These are phyloP conservation scores for Aegilops sharonensis DNA, from an alignment of 176 grass and related monocot species.

Conservation along the genomic window DNA sequence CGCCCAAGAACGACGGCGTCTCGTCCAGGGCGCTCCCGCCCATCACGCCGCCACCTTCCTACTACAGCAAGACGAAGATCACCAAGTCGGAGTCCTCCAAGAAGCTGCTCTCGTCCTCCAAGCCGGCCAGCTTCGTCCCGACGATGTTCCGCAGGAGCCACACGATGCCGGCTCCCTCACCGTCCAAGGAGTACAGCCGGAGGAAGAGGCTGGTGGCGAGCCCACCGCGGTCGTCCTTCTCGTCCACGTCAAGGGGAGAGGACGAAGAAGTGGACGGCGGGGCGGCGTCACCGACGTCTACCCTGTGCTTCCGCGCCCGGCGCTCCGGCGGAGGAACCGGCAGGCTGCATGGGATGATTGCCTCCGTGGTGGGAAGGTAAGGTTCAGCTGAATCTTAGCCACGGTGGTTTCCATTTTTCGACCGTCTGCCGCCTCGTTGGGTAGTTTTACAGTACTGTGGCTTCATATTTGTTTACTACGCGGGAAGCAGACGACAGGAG, in stretches of 20 bases:
- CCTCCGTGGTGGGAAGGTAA: constrained; percentile 35
- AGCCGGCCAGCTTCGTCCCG: constrained; percentile 40
- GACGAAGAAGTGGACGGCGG: constrained; percentile 17
- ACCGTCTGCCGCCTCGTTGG: not conserved
- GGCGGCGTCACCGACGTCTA: constrained; percentile 16
- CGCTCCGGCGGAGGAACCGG: constrained; percentile 18
- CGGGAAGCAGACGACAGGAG: not conserved
- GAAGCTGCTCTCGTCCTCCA: constrained; percentile 28
- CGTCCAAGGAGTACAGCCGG: constrained; percentile 17
- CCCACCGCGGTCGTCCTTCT: constrained; percentile 46
- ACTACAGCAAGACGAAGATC: constrained; percentile 29
- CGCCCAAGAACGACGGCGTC: constrained; percentile 49
- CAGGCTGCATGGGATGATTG: constrained; percentile 27
- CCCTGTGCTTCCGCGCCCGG: constrained; percentile 32
- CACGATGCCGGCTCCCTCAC: constrained; percentile 32
- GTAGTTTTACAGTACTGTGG: not conserved
- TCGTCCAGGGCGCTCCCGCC: constrained; percentile 41
- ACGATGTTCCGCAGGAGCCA: constrained; percentile 50
- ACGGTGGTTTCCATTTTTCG: not conserved
- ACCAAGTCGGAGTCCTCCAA: constrained; percentile 41
- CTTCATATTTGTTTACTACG: not conserved
- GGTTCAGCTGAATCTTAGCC: not conserved
- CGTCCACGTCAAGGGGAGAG: constrained; percentile 39
- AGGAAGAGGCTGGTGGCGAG: constrained; percentile 27
- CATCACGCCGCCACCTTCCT: constrained; percentile 61